phyloP scores from a whole-genome alignment of 1,139 yeast genomes.

The Debaryomycetaceae sp. region DNA sequence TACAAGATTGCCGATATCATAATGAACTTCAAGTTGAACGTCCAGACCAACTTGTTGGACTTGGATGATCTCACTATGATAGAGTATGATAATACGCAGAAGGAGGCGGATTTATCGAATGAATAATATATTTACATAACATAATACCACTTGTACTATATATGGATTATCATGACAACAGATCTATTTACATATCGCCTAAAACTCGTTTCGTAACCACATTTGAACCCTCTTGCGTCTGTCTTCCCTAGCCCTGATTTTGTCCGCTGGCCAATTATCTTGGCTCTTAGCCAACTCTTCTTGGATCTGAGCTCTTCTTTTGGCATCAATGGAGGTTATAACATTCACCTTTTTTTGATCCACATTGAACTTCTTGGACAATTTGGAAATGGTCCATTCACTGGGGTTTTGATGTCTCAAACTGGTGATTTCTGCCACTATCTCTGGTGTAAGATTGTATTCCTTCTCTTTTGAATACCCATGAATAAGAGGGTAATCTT shows the following conservation, averaged over 20 bases:
- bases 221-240: constrained; percentile 53
- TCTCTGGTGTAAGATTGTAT: constrained; percentile 60
- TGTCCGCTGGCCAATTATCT: constrained; percentile 8
- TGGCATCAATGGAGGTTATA: constrained; percentile 16
- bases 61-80: constrained; percentile 45
- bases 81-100: constrained; percentile 25
- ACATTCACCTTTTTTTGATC: constrained; percentile 26
- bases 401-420: constrained; percentile 63
- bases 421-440: constrained; percentile 57
- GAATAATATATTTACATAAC: background rate
- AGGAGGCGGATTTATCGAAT: constrained; percentile 3
- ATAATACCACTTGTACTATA: background rate
- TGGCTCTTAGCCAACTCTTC: constrained; percentile 14
- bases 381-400: constrained; percentile 61
- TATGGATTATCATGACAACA: background rate
- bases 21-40: constrained; percentile 60
- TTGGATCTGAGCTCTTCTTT: constrained; percentile 11
- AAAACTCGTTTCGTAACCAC: constrained; percentile 62
- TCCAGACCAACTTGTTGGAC: constrained; percentile 58
- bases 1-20: constrained; percentile 56
- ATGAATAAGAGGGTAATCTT: constrained; percentile 53
- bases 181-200: background rate
- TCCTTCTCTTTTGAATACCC: constrained; percentile 40
- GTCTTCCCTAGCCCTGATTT: constrained; percentile 44
- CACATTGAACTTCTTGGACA: constrained; percentile 61